Base-by-base conservation (phyloP, 371 early-diverging fungal genomes). In the Mortierella polycephala region DNA sequence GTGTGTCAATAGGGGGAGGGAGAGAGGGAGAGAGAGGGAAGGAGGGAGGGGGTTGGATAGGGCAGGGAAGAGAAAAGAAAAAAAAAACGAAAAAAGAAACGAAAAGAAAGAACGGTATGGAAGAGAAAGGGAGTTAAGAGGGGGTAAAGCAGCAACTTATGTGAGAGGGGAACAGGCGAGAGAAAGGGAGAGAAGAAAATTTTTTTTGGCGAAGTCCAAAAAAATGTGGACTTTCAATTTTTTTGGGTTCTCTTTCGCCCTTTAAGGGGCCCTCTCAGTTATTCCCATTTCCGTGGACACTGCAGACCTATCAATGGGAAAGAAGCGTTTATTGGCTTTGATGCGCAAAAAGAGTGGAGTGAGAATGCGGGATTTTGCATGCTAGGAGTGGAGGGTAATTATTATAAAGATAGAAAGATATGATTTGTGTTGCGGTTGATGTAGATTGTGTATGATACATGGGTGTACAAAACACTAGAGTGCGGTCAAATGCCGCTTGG, bases 1-100 rank as follows among this genome's bases (percentile, higher is more conserved):
- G 46, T 45, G 42, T n/a, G 47, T 18, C 37, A 7, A 45, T 47
- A 57, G 42, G 53, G 44, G 14, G 13, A 30, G 18, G 51, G 20
- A 8, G 18, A 21, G 21, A 30, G 57, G 7, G 18, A 44, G n/a
- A 39, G 53, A 39, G 57, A 51, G 47, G 13, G 16, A 12, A 41
- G 23, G 42, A 55, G 45, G 53, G 51, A 52, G 49, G 12, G 13
- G 47, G 46, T 40, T 37, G 49, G n/a, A 42, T 61, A 55, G 21
- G 55, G 40, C 14, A 18, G 62, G 20, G 21, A 56, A 46, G 56
- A 52, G 54, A 66, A 42, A 57, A 14, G 53, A 45, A 41, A 66
- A 39, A 57, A 37, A 46, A 46, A 53, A 23, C 50, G 11, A 44
- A 45, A 45, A 37, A n/a, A 67, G n/a, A n/a, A 56, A 44, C 45